Base-by-base conservation (phyloP, 139 green algal species). In the Pseudopediastrum boryanum region DNA sequence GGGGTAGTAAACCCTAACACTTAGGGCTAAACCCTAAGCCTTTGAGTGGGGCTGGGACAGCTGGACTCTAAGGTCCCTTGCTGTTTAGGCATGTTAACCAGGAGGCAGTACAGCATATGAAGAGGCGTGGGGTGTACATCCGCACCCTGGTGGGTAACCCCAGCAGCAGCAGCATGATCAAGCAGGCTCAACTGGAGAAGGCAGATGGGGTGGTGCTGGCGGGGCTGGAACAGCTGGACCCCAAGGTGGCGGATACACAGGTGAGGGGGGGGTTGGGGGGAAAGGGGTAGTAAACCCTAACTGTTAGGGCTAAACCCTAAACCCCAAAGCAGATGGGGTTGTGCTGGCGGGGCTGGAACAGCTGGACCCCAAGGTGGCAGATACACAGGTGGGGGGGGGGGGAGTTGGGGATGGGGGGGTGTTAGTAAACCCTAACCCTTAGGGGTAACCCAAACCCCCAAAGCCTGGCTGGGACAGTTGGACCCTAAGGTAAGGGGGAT, bases 181-280 rank as follows among this genome's bases (percentile, higher is more conserved):
- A 27, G 13, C 51, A 51, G 21, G 81, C 75, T 36, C 51, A 43
- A 7, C 68, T 77, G n/a, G 35, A 61, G 29, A 41, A 71, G 25
- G 81, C 75, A 6, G 54, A 80, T 44, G 63, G 50, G 0, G 69
- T 82, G 21, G 59, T 86, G 68, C 50, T 86, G 43, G 52, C 44
- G 16, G 74, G 74, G 4, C 10, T 74, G 62, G 44, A 39, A 6
- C 29, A 35, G 21, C 21, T 27, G 39, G 54, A 69, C 23, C 38
- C n/a, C n/a, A 19, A 43, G 12, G 58, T 44, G 19, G 73, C 43
- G 19, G 73, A 80, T 31, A 50, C 50, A 58, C 81, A 75, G 81
- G 81, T 82, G 39, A 31, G 71, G 13, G 10, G 39, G 23, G 38
- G 52, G 36, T 19, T 4, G 5, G 27, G 63, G 36, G 4, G 5